phyloP scores from a whole-genome alignment of 345 rosid species.

The Eucalyptus urophylla region DNA sequence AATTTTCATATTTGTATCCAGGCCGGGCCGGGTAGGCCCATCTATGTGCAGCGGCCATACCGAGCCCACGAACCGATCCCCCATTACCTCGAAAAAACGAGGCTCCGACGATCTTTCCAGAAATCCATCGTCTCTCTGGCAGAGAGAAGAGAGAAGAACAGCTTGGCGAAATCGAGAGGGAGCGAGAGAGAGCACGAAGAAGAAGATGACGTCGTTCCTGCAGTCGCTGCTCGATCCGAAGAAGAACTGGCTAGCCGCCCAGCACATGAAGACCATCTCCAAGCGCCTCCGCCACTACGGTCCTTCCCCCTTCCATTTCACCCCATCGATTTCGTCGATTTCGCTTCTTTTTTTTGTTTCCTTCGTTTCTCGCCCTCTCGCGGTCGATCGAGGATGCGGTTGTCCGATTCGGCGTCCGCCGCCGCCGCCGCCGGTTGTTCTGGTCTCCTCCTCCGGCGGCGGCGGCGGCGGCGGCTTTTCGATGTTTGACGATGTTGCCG shows the following conservation, averaged over 20 bases:
- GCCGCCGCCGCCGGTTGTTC: background rate
- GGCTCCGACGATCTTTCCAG: background rate
- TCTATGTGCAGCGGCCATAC: background rate
- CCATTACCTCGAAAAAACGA: no score
- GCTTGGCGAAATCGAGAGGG: background rate
- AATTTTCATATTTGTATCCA: background rate
- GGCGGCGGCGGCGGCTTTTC: background rate
- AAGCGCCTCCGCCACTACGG: slow-evolving; percentile 68
- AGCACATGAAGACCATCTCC: slow-evolving; percentile 62
- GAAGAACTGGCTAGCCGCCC: slow-evolving; percentile 62
- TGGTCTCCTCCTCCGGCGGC: background rate
- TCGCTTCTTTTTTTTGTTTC: background rate
- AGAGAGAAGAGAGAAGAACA: background rate
- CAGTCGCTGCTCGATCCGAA: slow-evolving; percentile 46
- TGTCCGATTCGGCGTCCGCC: background rate
- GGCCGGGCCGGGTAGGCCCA: background rate
- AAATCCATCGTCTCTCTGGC: background rate
- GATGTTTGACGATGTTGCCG: background rate
- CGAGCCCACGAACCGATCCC: background rate
- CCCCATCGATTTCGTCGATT: background rate
- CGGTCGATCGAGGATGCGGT: background rate
- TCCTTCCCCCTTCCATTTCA: background rate
- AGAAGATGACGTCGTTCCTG: slow-evolving; percentile 35
- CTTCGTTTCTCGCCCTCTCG: background rate
- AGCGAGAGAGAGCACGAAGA: background rate